Conservation (phyloP, 1,284 basidiomycete genomes). For the Apiotrichum montevideense region DNA sequence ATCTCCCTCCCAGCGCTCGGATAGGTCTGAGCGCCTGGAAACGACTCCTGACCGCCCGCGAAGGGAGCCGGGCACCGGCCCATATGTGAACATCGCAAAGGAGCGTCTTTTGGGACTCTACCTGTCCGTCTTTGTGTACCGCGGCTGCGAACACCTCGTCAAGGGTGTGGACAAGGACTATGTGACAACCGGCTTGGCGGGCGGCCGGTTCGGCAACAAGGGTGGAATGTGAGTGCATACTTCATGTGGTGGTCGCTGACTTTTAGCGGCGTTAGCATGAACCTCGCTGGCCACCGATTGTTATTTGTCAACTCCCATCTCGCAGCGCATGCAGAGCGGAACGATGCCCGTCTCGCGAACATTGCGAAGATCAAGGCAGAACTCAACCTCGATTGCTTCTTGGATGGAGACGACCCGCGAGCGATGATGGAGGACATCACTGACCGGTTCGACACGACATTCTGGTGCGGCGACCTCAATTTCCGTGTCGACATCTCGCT, state of each 20-base stretch:
- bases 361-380: conserved; percentile 52
- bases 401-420: conserved; percentile 41
- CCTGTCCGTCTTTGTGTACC: conserved; percentile 47
- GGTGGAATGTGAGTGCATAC: conserved; percentile 41
- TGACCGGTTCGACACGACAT: conserved; percentile 52
- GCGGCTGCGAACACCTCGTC: conserved; percentile 47
- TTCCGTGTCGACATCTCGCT: conserved; percentile 52
- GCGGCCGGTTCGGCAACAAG: conserved; percentile 53
- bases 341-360: conserved; percentile 43
- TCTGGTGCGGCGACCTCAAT: conserved; percentile 53
- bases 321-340: conserved; percentile 49
- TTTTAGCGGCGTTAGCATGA: conserved; percentile 50
- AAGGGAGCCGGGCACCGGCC: conserved; percentile 23
- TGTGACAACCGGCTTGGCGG: conserved; percentile 53
- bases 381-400: conserved; percentile 51
- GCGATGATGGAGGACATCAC: conserved; percentile 44
- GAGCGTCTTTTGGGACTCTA: conserved; percentile 55
- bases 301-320: conserved; percentile 56
- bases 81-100: conserved; percentile 53
- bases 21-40: background rate
- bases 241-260: conserved; percentile 16
- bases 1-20: background rate
- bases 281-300: conserved; percentile 50
- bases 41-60: background rate
- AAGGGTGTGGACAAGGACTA: conserved; percentile 49